Conservation (phyloP, 495 filamentous ascomycete genomes). For the Talaromyces ruber region DNA sequence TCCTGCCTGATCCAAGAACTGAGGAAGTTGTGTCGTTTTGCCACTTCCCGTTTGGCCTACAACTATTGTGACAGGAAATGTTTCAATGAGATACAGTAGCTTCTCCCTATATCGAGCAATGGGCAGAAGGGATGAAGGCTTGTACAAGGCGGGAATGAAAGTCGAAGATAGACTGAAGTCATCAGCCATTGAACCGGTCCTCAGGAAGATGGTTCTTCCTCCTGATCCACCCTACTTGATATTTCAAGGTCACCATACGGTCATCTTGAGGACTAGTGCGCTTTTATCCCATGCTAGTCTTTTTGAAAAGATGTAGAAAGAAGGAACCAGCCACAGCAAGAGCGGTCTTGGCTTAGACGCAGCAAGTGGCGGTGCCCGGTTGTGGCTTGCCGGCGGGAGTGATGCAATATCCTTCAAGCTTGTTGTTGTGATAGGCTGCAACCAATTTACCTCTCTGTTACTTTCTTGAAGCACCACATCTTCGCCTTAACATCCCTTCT, state of each 20-base stretch:
- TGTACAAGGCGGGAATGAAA: constrained; percentile 72
- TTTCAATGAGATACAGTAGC: constrained; percentile 70
- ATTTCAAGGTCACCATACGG: background rate
- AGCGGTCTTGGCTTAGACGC: background rate
- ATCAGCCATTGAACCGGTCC: constrained; percentile 23
- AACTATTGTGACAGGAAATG: constrained; percentile 71
- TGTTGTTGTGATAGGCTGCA: background rate
- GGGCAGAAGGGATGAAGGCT: constrained; percentile 65
- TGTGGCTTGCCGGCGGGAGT: background rate
- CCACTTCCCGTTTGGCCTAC: constrained; percentile 87
- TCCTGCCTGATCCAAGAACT: constrained; percentile 79
- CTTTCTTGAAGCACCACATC: background rate
- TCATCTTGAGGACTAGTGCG: background rate
- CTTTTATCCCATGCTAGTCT: background rate
- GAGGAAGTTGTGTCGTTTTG: constrained; percentile 84
- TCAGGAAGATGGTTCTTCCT: background rate
- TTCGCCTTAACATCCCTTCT: background rate
- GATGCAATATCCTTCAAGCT: background rate
- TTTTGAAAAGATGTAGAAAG: background rate
- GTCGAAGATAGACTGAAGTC: constrained; percentile 48
- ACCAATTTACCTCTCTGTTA: background rate
- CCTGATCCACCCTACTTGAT: background rate
- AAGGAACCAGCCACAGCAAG: background rate
- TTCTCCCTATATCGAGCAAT: constrained; percentile 67
- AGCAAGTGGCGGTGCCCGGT: background rate